phyloP scores from a whole-genome alignment of 1,284 basidiomycete genomes.

The Microbotryum silenes-acaulis region DNA sequence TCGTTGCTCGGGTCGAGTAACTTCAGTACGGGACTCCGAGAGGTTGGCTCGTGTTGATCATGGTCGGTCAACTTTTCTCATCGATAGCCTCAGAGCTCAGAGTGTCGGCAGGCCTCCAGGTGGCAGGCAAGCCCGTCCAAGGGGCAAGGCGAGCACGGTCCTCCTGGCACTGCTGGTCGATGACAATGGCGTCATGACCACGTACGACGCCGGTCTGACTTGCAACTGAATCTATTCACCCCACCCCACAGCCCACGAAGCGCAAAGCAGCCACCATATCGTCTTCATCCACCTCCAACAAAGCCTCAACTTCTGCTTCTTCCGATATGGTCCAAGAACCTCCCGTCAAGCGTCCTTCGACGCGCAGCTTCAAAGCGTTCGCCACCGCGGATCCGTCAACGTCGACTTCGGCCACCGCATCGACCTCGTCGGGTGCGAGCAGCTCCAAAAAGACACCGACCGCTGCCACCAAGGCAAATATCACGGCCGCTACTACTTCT shows the following conservation, averaged over 20 bases:
- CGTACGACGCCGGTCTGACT: no score
- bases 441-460: neutral
- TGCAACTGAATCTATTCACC: neutral
- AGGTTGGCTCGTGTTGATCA: neutral
- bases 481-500: neutral
- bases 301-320: neutral
- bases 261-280: slow-evolving; percentile 8
- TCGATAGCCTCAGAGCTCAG: neutral
- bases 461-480: no score
- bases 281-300: neutral
- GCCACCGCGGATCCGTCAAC: no score
- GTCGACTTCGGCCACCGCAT: no score
- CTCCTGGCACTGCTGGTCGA: neutral
- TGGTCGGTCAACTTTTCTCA: neutral
- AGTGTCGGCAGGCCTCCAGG: neutral
- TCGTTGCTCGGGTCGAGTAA: no score
- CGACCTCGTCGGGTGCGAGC: slow-evolving; percentile 1
- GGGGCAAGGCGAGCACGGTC: neutral
- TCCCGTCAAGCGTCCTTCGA: no score
- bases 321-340: slow-evolving; percentile 1
- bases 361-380: no score
- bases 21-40: no score
- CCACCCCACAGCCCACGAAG: slow-evolving; percentile 14
- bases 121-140: neutral
- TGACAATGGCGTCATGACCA: neutral